Conservation (phyloP, 805 yeast genomes). For the Yamadazyma tumulicola region DNA sequence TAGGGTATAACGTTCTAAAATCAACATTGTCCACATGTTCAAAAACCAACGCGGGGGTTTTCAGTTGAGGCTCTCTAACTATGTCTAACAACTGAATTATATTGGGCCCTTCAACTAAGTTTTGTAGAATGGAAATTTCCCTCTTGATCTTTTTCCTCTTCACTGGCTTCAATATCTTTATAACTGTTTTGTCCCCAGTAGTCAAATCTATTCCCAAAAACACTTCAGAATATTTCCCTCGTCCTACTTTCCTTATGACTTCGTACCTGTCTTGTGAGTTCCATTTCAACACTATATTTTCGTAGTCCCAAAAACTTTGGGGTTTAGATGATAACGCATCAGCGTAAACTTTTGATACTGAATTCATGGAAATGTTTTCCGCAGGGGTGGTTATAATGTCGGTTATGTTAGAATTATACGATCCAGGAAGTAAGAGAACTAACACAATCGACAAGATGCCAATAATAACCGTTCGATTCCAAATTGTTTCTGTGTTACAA, state of each 20-base stretch:
- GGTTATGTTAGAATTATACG: background rate
- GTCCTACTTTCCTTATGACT: slow-evolving; percentile 76
- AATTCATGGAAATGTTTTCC: slow-evolving; percentile 23
- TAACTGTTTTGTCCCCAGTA: slow-evolving; percentile 66
- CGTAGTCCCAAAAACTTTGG: slow-evolving; percentile 81
- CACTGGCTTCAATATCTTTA: slow-evolving; percentile 90
- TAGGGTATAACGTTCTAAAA: slow-evolving; percentile 82
- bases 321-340: slow-evolving; percentile 77
- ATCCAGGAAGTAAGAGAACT: slow-evolving; percentile 1
- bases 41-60: slow-evolving; percentile 85
- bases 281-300: slow-evolving; percentile 73
- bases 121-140: slow-evolving; percentile 83
- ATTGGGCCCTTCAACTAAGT: slow-evolving; percentile 80
- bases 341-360: slow-evolving; percentile 75
- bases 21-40: slow-evolving; percentile 84
- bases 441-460: slow-evolving; percentile 3
- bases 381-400: background rate
- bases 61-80: slow-evolving; percentile 80
- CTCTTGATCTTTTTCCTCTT: slow-evolving; percentile 89
- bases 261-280: slow-evolving; percentile 84
- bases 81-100: slow-evolving; percentile 72
- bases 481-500: background rate
- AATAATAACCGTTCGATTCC: slow-evolving; percentile 1
- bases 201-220: slow-evolving; percentile 74
- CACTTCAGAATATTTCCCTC: slow-evolving; percentile 93